These are phyloP conservation scores for Hemileccinum rubropunctum DNA, from an alignment of 768 basidiomycete species.

Conservation along the genomic window DNA sequence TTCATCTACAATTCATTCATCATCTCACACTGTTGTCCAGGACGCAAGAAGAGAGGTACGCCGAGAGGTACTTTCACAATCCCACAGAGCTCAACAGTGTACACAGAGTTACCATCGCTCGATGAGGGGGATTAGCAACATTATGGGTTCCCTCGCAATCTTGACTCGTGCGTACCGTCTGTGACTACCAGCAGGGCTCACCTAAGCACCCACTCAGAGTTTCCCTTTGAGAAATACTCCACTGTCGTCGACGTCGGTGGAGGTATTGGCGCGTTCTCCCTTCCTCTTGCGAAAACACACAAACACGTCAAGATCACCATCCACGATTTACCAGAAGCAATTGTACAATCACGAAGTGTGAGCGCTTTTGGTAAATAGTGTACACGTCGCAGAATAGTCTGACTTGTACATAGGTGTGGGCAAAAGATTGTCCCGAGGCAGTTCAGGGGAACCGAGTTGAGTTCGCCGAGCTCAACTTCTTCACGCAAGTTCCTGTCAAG, in stretches of 20 bases:
- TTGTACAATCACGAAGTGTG: constrained; percentile 22
- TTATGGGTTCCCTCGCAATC: constrained; percentile 26
- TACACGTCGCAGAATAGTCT: neutral
- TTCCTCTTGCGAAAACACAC: constrained; percentile 28
- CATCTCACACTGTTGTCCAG: constrained; percentile 4
- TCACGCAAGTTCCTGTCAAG: constrained; percentile 25
- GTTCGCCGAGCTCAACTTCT: constrained; percentile 31
- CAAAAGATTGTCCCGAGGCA: constrained; percentile 23
- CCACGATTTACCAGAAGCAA: constrained; percentile 29
- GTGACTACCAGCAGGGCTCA: neutral
- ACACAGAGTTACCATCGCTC: constrained; percentile 21
- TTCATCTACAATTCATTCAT: neutral
- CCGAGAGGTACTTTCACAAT: neutral
- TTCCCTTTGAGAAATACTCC: constrained; percentile 30
- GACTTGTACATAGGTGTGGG: constrained; percentile 23
- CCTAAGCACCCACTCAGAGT: constrained; percentile 18
- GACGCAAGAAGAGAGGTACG: constrained; percentile 20
- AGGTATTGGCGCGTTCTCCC: constrained; percentile 30
- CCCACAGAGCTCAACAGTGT: neutral
- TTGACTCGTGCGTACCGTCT: constrained; percentile 15
- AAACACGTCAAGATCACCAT: constrained; percentile 29
- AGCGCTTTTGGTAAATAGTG: neutral
- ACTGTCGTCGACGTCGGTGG: constrained; percentile 37
- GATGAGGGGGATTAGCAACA: constrained; percentile 22
- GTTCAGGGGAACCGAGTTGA: constrained; percentile 24